Base-by-base conservation (phyloP, 2,329 filamentous ascomycete species). In the Bretziella fagacearum region DNA sequence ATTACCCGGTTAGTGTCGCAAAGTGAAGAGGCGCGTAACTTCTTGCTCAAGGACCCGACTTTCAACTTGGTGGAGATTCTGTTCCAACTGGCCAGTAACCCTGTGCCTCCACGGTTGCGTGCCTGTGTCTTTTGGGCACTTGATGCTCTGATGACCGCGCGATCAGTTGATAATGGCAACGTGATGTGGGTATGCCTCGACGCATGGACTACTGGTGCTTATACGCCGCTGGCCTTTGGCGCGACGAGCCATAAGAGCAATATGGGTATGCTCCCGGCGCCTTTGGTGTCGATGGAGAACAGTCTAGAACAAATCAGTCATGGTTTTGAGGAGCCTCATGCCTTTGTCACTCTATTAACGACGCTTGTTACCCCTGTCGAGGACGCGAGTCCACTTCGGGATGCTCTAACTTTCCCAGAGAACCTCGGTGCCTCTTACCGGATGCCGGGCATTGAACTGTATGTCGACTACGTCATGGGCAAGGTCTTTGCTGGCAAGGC, bases 381-480 rank as follows among this genome's bases (percentile, higher is more conserved):
- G 1, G 74, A 73, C 35, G 69, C 75, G 41, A 68, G 67, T 32
- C 69, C 72, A 0, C 65, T 87, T 6, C 79, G 81, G 53, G 82
- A 96, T 57, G 70, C 69, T 1, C 65, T 98, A 3, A 81, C 89
- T 0, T 98, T 95, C 57, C 84, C 89, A 0, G 87, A 95, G 60
- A 78, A 74, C 33, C 69, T 98, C 6, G 87, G 89, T 3, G 76
- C 78, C 13, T 72, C 77, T 8, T 82, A 80, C 55, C 78, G 91
- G 46, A 67, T 67, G 55, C 77, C 86, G 11, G 91, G 93, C 2
- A 85, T 98, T 51, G 87, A 94, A 51, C 77, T 83, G 1, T 98
- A 95, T 56, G 71, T 96, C 48, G 93, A 99, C 62, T 95, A 91
- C 59, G 79, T 86, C 17, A 65, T 96, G 53, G 85, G 84, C 13